These are phyloP conservation scores for Torrubiella hemipterigena DNA, from an alignment of 2,329 filamentous ascomycete species.

Conservation along the genomic window DNA sequence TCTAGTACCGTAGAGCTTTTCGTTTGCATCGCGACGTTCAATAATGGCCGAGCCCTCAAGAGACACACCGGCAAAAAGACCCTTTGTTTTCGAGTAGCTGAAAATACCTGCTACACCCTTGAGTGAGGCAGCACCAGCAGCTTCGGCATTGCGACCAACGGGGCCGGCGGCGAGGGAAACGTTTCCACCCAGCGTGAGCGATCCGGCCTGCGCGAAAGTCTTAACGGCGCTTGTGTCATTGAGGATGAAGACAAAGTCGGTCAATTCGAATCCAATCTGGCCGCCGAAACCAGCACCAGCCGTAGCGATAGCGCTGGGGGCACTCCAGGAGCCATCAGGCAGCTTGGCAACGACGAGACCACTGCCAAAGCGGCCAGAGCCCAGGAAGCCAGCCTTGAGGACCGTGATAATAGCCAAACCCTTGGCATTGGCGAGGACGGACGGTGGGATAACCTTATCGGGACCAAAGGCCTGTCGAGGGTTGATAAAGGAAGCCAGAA, in stretches of 20 bases:
- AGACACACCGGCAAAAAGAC: constrained; percentile 88
- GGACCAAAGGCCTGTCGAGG: constrained; percentile 87
- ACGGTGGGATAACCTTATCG: constrained; percentile 92
- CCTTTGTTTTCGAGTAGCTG: constrained; percentile 96
- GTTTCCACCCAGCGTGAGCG: constrained; percentile 87
- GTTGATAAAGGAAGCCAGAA: constrained; percentile 88
- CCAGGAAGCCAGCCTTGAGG: constrained; percentile 77
- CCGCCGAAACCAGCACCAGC: constrained; percentile 74
- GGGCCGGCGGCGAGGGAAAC: constrained; percentile 92
- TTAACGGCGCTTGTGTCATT: constrained; percentile 85
- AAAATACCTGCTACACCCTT: constrained; percentile 87
- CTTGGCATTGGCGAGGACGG: constrained; percentile 83
- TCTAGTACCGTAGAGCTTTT: constrained; percentile 82
- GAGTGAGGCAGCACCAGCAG: constrained; percentile 83
- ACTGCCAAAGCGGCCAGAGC: constrained; percentile 69
- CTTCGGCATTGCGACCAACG: constrained; percentile 88
- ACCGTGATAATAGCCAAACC: constrained; percentile 79
- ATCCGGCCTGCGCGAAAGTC: constrained; percentile 86
- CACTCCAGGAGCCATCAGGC: constrained; percentile 67
- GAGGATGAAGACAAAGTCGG: constrained; percentile 95
- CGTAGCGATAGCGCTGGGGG: constrained; percentile 69
- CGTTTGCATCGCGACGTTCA: constrained; percentile 90
- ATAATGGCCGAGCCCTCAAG: constrained; percentile 88
- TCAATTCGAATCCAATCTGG: constrained; percentile 78
- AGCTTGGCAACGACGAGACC: constrained; percentile 73